These are phyloP conservation scores for Vitis hybrid DNA, from an alignment of 177 flowering plant genomes.

Conservation along the genomic window DNA sequence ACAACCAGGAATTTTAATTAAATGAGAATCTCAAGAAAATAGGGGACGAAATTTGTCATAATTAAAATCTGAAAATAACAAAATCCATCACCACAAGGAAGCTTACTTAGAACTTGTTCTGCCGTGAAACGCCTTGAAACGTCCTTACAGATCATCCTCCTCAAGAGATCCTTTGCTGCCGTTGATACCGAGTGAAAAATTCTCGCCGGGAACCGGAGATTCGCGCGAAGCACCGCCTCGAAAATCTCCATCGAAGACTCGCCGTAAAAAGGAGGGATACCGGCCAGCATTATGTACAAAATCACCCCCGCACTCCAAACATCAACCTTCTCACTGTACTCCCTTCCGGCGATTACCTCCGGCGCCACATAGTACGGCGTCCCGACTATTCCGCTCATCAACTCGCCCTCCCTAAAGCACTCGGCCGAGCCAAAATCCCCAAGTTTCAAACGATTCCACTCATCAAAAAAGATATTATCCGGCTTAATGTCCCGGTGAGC, in stretches of 20 bases:
- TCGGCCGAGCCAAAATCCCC: conserved; percentile 86
- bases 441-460: conserved; percentile 38
- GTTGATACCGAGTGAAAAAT: conserved; percentile 46
- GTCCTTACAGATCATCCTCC: conserved; percentile 69
- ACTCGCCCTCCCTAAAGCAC: conserved; percentile 24
- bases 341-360: conserved; percentile 60
- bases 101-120: conserved; percentile 73
- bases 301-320: conserved; percentile 88
- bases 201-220: conserved; percentile 48
- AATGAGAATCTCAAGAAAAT: no score
- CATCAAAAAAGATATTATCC: conserved; percentile 71
- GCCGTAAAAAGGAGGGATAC: conserved; percentile 70
- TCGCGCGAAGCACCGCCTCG: conserved; percentile 53
- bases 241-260: conserved; percentile 60
- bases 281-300: conserved; percentile 69
- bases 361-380: conserved; percentile 84
- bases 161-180: conserved; percentile 62
- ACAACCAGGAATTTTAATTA: no score
- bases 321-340: conserved; percentile 79
- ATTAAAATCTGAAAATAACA: no score
- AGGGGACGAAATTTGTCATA: no score
- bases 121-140: conserved; percentile 59
- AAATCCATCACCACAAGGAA: no score
- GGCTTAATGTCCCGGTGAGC: conserved; percentile 84
- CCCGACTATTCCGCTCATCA: conserved; percentile 58